Evolutionary conservation across 768 basidiomycete genomes (phyloP).

Genomic region (Leccinum barrowsii): DNA sequence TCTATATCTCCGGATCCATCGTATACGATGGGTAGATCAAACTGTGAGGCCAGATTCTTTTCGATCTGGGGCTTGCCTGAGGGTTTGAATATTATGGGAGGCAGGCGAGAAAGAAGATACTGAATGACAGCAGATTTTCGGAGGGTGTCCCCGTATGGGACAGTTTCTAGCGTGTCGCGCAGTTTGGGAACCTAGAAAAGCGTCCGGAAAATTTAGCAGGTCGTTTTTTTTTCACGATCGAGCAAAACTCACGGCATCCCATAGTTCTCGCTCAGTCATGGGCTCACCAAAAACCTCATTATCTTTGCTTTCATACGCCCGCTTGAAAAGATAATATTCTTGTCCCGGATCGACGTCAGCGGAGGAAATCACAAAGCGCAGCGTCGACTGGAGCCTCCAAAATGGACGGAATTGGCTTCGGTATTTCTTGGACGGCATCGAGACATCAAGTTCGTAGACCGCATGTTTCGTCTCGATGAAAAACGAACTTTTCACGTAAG

Average conservation of each 20-base stretch:
- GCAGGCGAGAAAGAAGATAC: conserved; percentile 12
- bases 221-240: background rate
- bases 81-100: conserved; percentile 14
- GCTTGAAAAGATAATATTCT: conserved; percentile 35
- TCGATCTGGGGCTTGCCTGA: conserved; percentile 1
- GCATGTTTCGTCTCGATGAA: conserved; percentile 63
- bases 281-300: conserved; percentile 15
- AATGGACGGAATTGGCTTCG: conserved; percentile 41
- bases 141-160: conserved; percentile 19
- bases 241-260: conserved; percentile 23
- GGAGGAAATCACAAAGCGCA: conserved; percentile 44
- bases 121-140: conserved; percentile 19
- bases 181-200: conserved; percentile 20
- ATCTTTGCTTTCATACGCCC: conserved; percentile 21
- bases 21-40: conserved; percentile 4
- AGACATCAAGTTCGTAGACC: conserved; percentile 52
- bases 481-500: conserved; percentile 44
- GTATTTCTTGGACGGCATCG: conserved; percentile 45
- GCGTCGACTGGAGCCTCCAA: conserved; percentile 46
- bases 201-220: background rate
- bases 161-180: conserved; percentile 18
- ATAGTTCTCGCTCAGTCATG: conserved; percentile 25
- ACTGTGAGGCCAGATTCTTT: background rate
- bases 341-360: conserved; percentile 23
- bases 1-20: conserved; percentile 44